A percentile compares a stretch with the other conserved stretches of the same genome.
phyloP scores from a whole-genome alignment of 352 stramenopile species.

The Phytophthora cryptogea region DNA sequence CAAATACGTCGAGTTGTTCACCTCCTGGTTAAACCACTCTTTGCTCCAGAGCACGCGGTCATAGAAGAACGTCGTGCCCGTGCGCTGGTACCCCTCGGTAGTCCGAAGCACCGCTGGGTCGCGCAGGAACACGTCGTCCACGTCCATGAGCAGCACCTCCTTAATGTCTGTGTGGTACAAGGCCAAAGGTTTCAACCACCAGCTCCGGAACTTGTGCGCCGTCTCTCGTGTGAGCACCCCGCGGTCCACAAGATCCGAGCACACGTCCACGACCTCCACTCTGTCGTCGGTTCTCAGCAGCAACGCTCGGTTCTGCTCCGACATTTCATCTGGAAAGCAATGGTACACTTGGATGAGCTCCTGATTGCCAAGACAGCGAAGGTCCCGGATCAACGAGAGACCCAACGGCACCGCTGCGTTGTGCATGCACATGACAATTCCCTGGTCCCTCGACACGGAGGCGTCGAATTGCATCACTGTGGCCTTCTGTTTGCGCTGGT shows the following conservation, averaged over 20 bases:
- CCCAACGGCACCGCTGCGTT: conserved; percentile 4
- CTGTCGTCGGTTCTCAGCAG: conserved; percentile 17
- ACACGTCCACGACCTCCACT: conserved; percentile 45
- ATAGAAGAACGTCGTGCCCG: conserved; percentile 50
- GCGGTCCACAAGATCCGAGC: conserved; percentile 29
- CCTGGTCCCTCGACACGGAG: conserved; percentile 16
- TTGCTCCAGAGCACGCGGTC: conserved; percentile 35
- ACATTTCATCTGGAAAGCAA: conserved; percentile 33
- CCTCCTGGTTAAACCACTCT: conserved; percentile 36
- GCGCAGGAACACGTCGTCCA: conserved; percentile 52
- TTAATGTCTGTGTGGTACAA: conserved; percentile 38
- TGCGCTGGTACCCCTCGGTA: conserved; percentile 39
- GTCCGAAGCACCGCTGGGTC: conserved; percentile 42
- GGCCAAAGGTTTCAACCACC: conserved; percentile 47
- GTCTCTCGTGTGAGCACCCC: conserved; percentile 20
- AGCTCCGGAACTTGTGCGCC: conserved; percentile 37
- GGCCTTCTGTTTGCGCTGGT: conserved; percentile 20
- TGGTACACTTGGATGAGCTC: conserved; percentile 11
- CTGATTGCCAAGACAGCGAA: conserved; percentile 10
- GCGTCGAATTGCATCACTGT: conserved; percentile 22
- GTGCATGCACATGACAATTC: conserved; percentile 18
- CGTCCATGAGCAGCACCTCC: conserved; percentile 49
- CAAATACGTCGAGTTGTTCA: conserved; percentile 41
- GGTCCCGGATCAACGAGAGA: conserved; percentile 4
- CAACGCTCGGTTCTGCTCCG: conserved; percentile 19